Conservation (phyloP, 805 yeast species). For the Candida sakaeoensis region DNA sequence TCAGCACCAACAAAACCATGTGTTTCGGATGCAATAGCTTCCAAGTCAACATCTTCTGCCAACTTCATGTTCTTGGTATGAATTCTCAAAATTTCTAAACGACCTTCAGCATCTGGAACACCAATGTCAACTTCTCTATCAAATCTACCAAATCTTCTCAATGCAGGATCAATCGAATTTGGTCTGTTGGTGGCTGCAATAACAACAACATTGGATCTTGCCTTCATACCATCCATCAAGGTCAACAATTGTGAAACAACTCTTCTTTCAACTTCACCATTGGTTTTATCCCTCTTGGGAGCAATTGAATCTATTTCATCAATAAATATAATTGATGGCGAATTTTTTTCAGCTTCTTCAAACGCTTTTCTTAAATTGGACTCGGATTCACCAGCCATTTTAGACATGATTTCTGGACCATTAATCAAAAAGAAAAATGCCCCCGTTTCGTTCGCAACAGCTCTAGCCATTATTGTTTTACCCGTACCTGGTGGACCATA, state of each 20-base stretch:
- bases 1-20: constrained; percentile 99
- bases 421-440: constrained; percentile 97
- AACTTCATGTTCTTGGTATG: constrained; percentile 99
- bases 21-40: constrained; percentile 93
- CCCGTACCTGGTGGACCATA: constrained; percentile 99
- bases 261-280: constrained; percentile 99
- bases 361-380: constrained; percentile 95
- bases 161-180: constrained; percentile 80
- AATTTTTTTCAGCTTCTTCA: constrained; percentile 98
- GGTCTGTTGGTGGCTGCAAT: constrained; percentile 96
- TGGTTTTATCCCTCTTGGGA: constrained; percentile 99
- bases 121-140: constrained; percentile 87
- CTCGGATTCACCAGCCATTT: constrained; percentile 99
- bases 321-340: constrained; percentile 95
- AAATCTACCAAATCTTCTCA: constrained; percentile 81
- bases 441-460: constrained; percentile 99
- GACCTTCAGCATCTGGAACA: constrained; percentile 97
- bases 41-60: constrained; percentile 91
- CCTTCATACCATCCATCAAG: constrained; percentile 99
- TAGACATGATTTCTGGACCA: constrained; percentile 99
- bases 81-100: constrained; percentile 93
- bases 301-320: constrained; percentile 99
- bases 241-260: constrained; percentile 97
- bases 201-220: constrained; percentile 96
- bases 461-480: constrained; percentile 98